These are phyloP conservation scores for Microcera coccophila DNA, from an alignment of 2,329 filamentous ascomycete genomes.

Conservation along the genomic window DNA sequence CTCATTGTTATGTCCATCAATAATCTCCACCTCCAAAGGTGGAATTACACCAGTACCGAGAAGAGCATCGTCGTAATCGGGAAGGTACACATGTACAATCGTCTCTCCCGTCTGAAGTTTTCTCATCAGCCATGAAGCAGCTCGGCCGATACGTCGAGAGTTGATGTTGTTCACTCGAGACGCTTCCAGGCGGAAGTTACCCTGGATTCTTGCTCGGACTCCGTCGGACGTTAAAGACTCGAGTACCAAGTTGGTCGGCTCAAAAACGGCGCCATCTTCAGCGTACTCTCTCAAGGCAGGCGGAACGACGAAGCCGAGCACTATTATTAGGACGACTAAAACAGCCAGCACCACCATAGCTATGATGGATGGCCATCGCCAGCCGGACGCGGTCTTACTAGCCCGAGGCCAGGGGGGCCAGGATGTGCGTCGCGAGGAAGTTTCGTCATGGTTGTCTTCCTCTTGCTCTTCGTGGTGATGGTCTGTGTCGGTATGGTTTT, in stretches of 20 bases:
- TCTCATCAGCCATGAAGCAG: slow-evolving; percentile 75
- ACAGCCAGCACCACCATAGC: slow-evolving; percentile 65
- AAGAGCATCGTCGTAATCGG: slow-evolving; percentile 74
- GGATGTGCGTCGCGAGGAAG: slow-evolving; percentile 7
- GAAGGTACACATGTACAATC: slow-evolving; percentile 71
- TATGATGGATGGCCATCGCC: slow-evolving; percentile 72
- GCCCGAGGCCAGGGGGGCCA: slow-evolving; percentile 21
- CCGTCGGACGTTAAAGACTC: slow-evolving; percentile 78
- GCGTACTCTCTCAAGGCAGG: slow-evolving; percentile 80
- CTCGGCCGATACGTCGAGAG: slow-evolving; percentile 69
- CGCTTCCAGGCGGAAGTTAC: slow-evolving; percentile 76
- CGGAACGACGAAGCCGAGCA: slow-evolving; percentile 76
- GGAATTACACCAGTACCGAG: slow-evolving; percentile 76
- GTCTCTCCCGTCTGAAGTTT: slow-evolving; percentile 72
- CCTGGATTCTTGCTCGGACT: slow-evolving; percentile 74
- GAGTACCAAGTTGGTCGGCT: slow-evolving; percentile 79
- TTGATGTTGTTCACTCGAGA: slow-evolving; percentile 66
- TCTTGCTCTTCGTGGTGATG: slow-evolving; percentile 37
- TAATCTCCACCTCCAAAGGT: slow-evolving; percentile 68
- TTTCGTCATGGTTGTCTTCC: slow-evolving; percentile 23
- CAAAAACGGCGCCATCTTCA: slow-evolving; percentile 74
- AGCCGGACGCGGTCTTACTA: slow-evolving; percentile 24
- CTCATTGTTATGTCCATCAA: slow-evolving; percentile 71
- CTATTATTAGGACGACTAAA: slow-evolving; percentile 63
- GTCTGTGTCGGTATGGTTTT: slow-evolving; percentile 11